phyloP scores from a whole-genome alignment of 2,329 filamentous ascomycete genomes.

The Exophiala oligosperma region DNA sequence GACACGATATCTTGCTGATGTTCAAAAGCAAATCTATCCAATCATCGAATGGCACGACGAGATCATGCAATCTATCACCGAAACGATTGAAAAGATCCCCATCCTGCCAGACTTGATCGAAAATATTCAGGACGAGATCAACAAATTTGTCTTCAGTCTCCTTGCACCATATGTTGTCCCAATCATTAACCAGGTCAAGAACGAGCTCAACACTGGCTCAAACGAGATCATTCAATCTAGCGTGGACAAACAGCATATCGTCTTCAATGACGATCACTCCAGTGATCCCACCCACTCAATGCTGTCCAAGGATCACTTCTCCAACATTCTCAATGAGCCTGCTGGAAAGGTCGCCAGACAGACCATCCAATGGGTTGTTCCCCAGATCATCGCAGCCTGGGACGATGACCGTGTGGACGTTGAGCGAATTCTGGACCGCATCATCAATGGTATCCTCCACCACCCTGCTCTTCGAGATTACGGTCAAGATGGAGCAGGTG shows the following conservation, averaged over 20 bases:
- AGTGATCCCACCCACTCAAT: constrained; percentile 91
- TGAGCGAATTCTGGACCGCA: constrained; percentile 69
- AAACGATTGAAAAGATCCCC: constrained; percentile 81
- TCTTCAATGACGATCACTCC: constrained; percentile 76
- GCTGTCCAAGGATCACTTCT: constrained; percentile 95
- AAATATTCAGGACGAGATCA: constrained; percentile 83
- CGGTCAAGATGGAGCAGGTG: constrained; percentile 68
- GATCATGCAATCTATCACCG: constrained; percentile 74
- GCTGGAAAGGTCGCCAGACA: constrained; percentile 79
- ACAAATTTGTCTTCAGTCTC: constrained; percentile 86
- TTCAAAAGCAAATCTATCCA: constrained; percentile 80
- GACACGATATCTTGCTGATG: constrained; percentile 70
- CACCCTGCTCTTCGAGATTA: constrained; percentile 76
- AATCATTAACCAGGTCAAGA: constrained; percentile 82
- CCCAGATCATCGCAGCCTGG: constrained; percentile 84
- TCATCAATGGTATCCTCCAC: constrained; percentile 81
- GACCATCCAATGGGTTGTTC: constrained; percentile 81
- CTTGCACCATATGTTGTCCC: constrained; percentile 86
- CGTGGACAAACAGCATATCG: constrained; percentile 78
- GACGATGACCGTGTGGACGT: constrained; percentile 74
- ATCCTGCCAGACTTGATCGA: constrained; percentile 82
- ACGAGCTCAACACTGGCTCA: constrained; percentile 81
- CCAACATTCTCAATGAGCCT: constrained; percentile 84
- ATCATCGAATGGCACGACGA: constrained; percentile 90
- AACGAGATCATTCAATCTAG: constrained; percentile 85